These are phyloP conservation scores for Xerocomus brunneocitrinus DNA, from an alignment of 768 basidiomycete genomes.

Conservation along the genomic window DNA sequence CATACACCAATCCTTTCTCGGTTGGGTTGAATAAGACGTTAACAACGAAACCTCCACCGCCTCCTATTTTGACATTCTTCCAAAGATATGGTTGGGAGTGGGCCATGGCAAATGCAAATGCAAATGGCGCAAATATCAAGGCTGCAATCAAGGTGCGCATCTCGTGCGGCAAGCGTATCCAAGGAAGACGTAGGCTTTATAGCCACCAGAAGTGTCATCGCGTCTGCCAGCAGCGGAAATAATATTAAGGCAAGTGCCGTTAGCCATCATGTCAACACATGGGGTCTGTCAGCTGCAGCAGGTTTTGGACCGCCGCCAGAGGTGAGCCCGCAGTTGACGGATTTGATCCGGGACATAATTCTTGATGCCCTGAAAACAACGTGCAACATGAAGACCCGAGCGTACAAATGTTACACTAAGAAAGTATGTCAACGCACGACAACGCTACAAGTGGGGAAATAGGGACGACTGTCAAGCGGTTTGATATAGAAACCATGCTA, in stretches of 20 bases:
- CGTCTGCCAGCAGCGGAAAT: background rate
- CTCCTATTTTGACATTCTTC: conserved; percentile 55
- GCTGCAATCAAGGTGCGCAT: background rate
- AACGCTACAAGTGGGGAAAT: too few species aligned
- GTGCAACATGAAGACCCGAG: too few species aligned
- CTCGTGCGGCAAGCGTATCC: background rate
- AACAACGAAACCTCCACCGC: conserved; percentile 41
- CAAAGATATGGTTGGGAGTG: conserved; percentile 46
- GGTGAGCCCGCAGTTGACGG: too few species aligned
- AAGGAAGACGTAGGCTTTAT: background rate
- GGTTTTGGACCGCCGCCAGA: background rate
- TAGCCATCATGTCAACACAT: background rate
- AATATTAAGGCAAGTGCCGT: background rate
- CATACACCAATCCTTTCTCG: conserved; percentile 57
- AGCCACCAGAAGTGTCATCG: conserved; percentile 2
- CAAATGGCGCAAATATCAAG: background rate
- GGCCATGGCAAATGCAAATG: background rate
- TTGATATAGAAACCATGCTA: too few species aligned
- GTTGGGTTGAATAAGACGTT: conserved; percentile 58
- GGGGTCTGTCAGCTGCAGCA: background rate
- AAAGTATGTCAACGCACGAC: too few species aligned
- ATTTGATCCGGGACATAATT: too few species aligned
- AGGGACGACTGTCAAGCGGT: too few species aligned
- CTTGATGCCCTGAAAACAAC: too few species aligned
- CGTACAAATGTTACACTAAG: too few species aligned